Conservation (phyloP, 140 eudicot genomes). For the Oenanthe javanica region DNA sequence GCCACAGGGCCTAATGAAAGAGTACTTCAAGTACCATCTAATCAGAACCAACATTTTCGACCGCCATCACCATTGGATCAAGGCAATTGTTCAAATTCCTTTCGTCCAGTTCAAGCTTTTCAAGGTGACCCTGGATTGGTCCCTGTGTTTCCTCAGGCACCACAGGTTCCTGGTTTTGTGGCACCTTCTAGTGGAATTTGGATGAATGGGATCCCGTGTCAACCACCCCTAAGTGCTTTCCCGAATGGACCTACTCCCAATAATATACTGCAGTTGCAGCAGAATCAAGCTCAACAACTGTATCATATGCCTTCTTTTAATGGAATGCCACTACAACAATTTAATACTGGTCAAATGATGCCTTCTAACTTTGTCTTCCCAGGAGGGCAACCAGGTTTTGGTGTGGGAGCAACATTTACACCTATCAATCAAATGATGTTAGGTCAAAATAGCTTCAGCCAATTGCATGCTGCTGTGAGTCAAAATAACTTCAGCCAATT, state of each 20-base stretch:
- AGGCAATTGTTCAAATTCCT: constrained; percentile 12
- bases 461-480: background rate
- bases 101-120: constrained; percentile 15
- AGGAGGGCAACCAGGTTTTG: constrained; percentile 32
- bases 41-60: constrained; percentile 13
- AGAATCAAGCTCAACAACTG: constrained; percentile 23
- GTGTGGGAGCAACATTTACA: constrained; percentile 29
- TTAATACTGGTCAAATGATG: constrained; percentile 33
- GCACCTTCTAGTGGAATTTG: constrained; percentile 22
- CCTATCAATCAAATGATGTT: constrained; percentile 30
- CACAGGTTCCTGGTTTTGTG: constrained; percentile 10
- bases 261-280: constrained; percentile 42
- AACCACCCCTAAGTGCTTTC: constrained; percentile 38
- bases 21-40: constrained; percentile 5
- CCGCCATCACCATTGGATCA: constrained; percentile 5
- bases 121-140: constrained; percentile 19
- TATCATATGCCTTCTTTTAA: constrained; percentile 28
- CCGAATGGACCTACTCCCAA: constrained; percentile 25
- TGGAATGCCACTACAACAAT: constrained; percentile 43
- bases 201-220: constrained; percentile 33
- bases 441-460: background rate
- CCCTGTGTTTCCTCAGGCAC: constrained; percentile 19
- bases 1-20: background rate
- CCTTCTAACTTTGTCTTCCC: constrained; percentile 30
- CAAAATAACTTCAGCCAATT: constrained; percentile 11